Base-by-base conservation (phyloP, 805 yeast genomes). In the Candida odintsovae region DNA sequence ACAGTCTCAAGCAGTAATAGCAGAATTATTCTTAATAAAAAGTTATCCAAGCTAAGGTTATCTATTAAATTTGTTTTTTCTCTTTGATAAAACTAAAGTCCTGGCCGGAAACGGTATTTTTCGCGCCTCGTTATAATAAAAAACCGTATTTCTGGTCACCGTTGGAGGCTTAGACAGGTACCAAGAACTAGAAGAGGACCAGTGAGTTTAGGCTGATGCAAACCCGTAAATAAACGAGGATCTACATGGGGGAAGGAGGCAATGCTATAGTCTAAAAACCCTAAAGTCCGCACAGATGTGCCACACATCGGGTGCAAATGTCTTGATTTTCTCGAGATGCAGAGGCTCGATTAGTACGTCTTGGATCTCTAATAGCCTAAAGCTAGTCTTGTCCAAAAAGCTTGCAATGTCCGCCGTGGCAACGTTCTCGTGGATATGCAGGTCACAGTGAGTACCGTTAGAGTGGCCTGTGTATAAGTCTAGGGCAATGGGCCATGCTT, bases 291-390 rank as follows among this genome's bases (percentile, higher is more conserved):
- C 68, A 40, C 86, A 86, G 2, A 86, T 67, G 54, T 88, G 96
- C 83, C 86, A 83, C 2, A 89, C 80, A 42, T 84, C 92, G 0
- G 96, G 96, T 0, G 96, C 95, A 71, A 82, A 88, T 0, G 92
- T 85, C 65, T 88, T 89, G 46, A 89, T 86, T 53, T 69, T 76
- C 51, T 85, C 88, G 10, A 82, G 49, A 49, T 78, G 81, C 1
- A 38, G 22, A 6, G 57, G 52, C n/a, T 21, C 21, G 1, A 49
- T 25, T 22, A 23, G 33, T 6, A 49, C 4, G 26, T 41, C 50
- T 19, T 33, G 43, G 11, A 13, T 13, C 16, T 45, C n/a, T 2
- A 39, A 16, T 12, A 54, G 31, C 19, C 46, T 48, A 1, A 38
- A 12, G 7, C 39, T 6, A 1, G 50, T 47, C 2, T 9, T 8